Evolutionary conservation across 2,329 filamentous ascomycete genomes (phyloP), one percentile per base, ranked within the genome.

Genomic region (Biscogniauxia sp.): DNA sequence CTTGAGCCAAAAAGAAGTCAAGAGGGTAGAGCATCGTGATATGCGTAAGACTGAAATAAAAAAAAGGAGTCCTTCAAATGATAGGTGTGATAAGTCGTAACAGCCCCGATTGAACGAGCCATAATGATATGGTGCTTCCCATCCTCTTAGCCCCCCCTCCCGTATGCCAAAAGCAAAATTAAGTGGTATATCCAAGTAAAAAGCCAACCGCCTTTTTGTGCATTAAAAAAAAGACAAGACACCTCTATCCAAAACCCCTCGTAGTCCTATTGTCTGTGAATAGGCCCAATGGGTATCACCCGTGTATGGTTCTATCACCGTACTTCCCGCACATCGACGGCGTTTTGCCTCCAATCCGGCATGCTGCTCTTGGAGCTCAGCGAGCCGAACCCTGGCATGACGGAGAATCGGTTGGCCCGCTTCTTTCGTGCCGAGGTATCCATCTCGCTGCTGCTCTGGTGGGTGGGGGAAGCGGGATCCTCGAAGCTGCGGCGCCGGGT

Each of bases 381-480:
- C 11, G 78, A 80, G 45, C 81, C 80, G 59, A 86, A 85, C 53
- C 80, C 80, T 3, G 84, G 80, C 75, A 86, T 84, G 25, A 81
- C 81, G 62, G 81, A 84, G 75, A 84, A 81, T 56, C 84, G 78
- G 75, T 83, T 82, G 68, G 83, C 64, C 60, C 78, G 76, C 78
- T 84, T 85, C 61, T 64, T 64, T 57, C 68, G 62, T 65, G 73
- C 66, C 0, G 72, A 65, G 56, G 81, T 79, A 64, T 75, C 72
- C 45, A 75, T 60, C 54, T 73, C 69, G 8, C 70, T 60, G 3
- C 7, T 32, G 28, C 7, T 32, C 28, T 69, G 61, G 49, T 66
- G 55, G 41, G 65, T 61, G 9, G 71, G 61, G 49, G 68, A 61
- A 20, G 68, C 61, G 56, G 74, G 60, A 60, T 74, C 68, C 54